Evolutionary conservation across 1,284 basidiomycete genomes (phyloP), one percentile per base, ranked within the genome.

Genomic region (Irpex lacteus): DNA sequence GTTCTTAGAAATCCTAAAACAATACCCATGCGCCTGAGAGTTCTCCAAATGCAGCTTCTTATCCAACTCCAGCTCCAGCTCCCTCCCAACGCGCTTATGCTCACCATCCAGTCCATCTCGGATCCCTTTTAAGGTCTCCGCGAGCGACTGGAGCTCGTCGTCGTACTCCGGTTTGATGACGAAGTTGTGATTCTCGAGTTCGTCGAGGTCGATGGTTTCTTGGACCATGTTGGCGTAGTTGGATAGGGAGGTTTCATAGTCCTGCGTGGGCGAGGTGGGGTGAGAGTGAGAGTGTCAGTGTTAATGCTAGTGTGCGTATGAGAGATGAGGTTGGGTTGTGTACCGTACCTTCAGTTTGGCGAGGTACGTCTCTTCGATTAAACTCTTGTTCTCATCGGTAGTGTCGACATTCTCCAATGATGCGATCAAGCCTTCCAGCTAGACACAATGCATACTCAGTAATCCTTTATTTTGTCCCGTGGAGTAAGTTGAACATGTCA

Each of bases 11-110:
- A 99, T 78, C 21, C 98, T 82, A 78, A 99, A 93, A 71, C 94
- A 96, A 74, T 98, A 98, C 3, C 96, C 96, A 74, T 98, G 96
- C 4, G 88, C 85, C 64, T 86, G 85, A 66, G 92, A 94, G 72
- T 98, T 97, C 79, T 99, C 98, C 38, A 99, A 81, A 76, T 98
- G 96, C 18, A 99, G 80, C 78, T 98, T 98, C 80, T 98, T 98
- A 73, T 98, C 94, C 1, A 95, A 85, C 40, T 97, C 95, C n/a
- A 99, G 73, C 3, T 82, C 85, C 1, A 98, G 82, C 60, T 95
- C 92, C 5, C 81, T 77, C 5, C 91, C 93, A 0, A 90, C 90
- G 2, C 81, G 72, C 13, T 81, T 79, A 74, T 98, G 97, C 75
- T 98, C 95, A 5, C 83, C 82, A 70, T 99, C 95, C 15, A 99